These are phyloP conservation scores for Malassezia pachydermatis DNA, from an alignment of 1,284 basidiomycete species.

Conservation along the genomic window DNA sequence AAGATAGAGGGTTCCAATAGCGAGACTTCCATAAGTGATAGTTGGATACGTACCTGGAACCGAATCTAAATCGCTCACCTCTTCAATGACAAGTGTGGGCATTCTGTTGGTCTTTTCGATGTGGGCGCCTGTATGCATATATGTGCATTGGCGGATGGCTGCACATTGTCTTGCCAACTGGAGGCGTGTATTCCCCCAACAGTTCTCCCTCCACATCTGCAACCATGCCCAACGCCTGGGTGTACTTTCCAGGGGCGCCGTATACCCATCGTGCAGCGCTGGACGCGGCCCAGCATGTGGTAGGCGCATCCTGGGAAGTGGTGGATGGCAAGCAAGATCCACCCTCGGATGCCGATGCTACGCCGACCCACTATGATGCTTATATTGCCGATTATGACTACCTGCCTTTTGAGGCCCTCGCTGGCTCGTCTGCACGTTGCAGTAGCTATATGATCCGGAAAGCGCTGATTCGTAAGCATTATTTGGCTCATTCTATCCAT, in stretches of 20 bases:
- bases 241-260: constrained; percentile 37
- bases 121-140: too few relatives aligned
- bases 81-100: constrained; percentile 13
- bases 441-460: constrained; percentile 85
- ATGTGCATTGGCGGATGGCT: not conserved
- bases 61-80: constrained; percentile 3
- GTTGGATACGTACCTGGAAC: not conserved
- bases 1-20: constrained; percentile 21
- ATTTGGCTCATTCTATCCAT: constrained; percentile 66
- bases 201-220: not conserved
- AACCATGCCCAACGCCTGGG: constrained; percentile 20
- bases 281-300: constrained; percentile 21
- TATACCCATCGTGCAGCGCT: constrained; percentile 38
- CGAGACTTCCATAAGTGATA: not conserved
- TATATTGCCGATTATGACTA: constrained; percentile 44
- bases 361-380: constrained; percentile 5
- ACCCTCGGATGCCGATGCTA: not conserved
- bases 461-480: constrained; percentile 88
- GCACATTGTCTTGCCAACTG: not conserved
- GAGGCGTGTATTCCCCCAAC: not conserved
- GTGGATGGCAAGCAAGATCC: not conserved
- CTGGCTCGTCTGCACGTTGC: constrained; percentile 47
- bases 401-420: constrained; percentile 37
- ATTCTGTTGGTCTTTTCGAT: too few relatives aligned
- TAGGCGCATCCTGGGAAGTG: constrained; percentile 28